A percentile compares a stretch with the other conserved stretches of the same genome.
Conservation (phyloP, 2,329 filamentous ascomycete species). For the Cyanodermella asteris region DNA sequence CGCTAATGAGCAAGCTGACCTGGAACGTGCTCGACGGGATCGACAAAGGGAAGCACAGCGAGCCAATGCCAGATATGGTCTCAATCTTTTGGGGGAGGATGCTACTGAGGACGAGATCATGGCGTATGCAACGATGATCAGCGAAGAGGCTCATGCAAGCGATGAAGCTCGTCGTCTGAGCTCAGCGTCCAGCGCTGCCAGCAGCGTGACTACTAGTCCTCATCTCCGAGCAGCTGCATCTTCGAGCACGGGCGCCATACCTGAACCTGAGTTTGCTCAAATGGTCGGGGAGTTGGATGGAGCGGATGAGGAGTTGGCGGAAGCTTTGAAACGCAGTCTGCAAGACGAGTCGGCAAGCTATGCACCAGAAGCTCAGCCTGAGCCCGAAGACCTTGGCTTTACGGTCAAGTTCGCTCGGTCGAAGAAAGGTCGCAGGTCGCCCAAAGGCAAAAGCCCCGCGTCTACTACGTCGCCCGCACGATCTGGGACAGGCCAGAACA, state of each 20-base stretch:
- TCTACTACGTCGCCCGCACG: constrained; percentile 9
- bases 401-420: constrained; percentile 17
- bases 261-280: no score
- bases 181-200: constrained; percentile 18
- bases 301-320: constrained; percentile 35
- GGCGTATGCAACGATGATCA: constrained; percentile 40
- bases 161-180: constrained; percentile 17
- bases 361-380: constrained; percentile 3
- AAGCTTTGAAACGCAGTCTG: constrained; percentile 36
- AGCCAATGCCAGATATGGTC: constrained; percentile 61
- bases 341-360: constrained; percentile 14
- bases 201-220: no score
- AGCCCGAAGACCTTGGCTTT: constrained; percentile 11
- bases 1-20: constrained; percentile 60
- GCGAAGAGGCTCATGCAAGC: constrained; percentile 32
- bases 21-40: constrained; percentile 49
- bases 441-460: constrained; percentile 10
- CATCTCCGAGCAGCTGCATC: no score
- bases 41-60: constrained; percentile 45
- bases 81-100: constrained; percentile 42
- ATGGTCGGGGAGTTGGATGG: constrained; percentile 24
- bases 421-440: no score
- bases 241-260: no score
- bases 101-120: constrained; percentile 39
- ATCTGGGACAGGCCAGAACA: constrained; percentile 9